These are phyloP conservation scores for Avena sativa DNA, from an alignment of 176 grass and related monocot genomes.

Conservation along the genomic window DNA sequence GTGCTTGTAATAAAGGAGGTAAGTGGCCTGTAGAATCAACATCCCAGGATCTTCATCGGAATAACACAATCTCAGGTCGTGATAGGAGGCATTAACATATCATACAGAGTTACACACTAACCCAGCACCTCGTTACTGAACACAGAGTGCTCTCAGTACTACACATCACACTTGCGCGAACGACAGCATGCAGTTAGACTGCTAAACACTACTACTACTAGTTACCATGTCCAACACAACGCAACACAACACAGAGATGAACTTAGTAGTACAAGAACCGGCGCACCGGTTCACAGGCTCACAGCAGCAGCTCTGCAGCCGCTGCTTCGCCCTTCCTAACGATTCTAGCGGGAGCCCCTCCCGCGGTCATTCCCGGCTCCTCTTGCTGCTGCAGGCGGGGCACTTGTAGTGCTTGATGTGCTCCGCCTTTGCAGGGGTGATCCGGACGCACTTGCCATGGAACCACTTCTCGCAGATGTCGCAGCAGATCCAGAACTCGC, in stretches of 20 bases:
- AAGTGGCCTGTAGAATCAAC: neutral
- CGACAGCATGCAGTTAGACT: constrained; percentile 43
- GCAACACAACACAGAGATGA: constrained; percentile 32
- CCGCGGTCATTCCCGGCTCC: constrained; percentile 58
- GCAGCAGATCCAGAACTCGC: constrained; percentile 90
- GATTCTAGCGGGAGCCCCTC: constrained; percentile 29
- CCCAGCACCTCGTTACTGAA: constrained; percentile 40
- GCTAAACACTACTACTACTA: constrained; percentile 42
- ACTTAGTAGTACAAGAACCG: constrained; percentile 41
- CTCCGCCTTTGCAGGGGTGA: constrained; percentile 83
- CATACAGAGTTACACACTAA: constrained; percentile 32
- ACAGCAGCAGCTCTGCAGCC: neutral
- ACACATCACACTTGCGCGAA: constrained; percentile 33
- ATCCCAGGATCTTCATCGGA: neutral
- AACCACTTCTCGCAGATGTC: constrained; percentile 89
- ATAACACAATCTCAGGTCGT: neutral
- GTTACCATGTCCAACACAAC: constrained; percentile 45
- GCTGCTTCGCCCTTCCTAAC: constrained; percentile 38
- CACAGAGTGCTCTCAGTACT: constrained; percentile 30
- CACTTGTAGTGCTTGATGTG: constrained; percentile 94
- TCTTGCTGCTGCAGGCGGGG: constrained; percentile 79
- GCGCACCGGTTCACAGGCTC: neutral
- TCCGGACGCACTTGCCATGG: constrained; percentile 84
- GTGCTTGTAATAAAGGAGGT: neutral
- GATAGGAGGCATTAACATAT: constrained; percentile 13